Evolutionary conservation across 2,329 filamentous ascomycete genomes (phyloP).

Genomic region (Fusarium camptoceras): DNA sequence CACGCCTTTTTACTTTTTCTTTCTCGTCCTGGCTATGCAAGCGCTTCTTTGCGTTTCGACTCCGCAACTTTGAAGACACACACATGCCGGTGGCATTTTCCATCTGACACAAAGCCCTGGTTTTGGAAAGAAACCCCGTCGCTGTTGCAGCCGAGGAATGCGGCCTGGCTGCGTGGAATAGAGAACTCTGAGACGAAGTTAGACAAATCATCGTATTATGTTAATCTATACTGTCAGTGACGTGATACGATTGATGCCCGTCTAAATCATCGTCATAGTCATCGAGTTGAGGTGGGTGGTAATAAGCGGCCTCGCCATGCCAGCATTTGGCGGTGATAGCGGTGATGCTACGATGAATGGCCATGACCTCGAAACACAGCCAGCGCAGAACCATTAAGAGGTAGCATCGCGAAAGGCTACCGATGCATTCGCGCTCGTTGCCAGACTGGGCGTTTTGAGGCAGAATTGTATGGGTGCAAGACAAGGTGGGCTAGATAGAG

Average conservation of each 20-base stretch:
- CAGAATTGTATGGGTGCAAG: constrained; percentile 3
- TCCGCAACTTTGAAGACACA: constrained; percentile 14
- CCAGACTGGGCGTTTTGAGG: constrained; percentile 36
- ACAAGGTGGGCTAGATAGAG: constrained; percentile 5
- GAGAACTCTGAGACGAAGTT: not conserved
- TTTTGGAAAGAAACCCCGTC: constrained; percentile 22
- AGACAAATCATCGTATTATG: not conserved
- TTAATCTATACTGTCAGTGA: constrained; percentile 4
- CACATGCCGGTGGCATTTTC: constrained; percentile 6
- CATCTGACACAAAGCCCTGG: constrained; percentile 13
- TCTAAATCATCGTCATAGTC: constrained; percentile 1
- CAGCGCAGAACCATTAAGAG: constrained; percentile 1
- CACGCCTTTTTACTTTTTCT: constrained; percentile 26
- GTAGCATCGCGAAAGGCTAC: constrained; percentile 10
- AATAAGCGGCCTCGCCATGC: constrained; percentile 10
- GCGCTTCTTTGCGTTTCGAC: constrained; percentile 20
- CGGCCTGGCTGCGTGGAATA: constrained; percentile 8
- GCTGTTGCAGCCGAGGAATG: constrained; percentile 32
- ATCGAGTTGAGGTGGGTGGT: constrained; percentile 12
- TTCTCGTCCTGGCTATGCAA: constrained; percentile 9
- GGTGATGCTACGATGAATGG: constrained; percentile 34
- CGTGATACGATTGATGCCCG: constrained; percentile 13
- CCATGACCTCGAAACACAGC: constrained; percentile 5
- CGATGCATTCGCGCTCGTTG: constrained; percentile 46
- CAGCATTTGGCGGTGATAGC: constrained; percentile 26